A percentile compares a stretch with the other conserved stretches of the same genome.
Conservation (phyloP, 345 rosid genomes). For the Corchorus capsularis region DNA sequence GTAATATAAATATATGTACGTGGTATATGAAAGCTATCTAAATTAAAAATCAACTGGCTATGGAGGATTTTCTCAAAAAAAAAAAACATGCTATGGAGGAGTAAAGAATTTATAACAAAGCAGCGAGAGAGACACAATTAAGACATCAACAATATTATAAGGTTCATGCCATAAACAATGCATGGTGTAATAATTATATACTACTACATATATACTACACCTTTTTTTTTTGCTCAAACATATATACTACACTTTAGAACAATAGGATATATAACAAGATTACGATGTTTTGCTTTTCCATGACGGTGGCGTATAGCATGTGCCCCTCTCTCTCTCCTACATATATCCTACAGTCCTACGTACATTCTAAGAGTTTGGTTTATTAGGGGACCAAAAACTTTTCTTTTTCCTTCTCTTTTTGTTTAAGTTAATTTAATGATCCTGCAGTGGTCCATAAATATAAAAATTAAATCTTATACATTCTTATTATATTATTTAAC, state of each 20-base stretch:
- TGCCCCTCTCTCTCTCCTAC: background rate
- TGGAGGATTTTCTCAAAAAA: too few species aligned
- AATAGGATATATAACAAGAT: background rate
- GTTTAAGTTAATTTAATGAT: background rate
- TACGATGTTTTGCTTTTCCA: conserved; percentile 2
- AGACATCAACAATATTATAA: background rate
- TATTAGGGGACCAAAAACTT: background rate
- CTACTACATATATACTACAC: background rate
- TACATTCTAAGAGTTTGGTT: conserved; percentile 10
- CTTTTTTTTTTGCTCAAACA: too few species aligned
- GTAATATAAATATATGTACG: background rate
- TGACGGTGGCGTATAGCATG: conserved; percentile 18
- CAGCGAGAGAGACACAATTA: background rate
- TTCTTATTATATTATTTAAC: background rate
- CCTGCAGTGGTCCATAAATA: background rate
- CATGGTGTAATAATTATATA: background rate
- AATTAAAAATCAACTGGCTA: background rate
- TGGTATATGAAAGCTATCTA: too few species aligned
- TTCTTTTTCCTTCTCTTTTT: background rate
- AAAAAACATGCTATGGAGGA: conserved; percentile 1
- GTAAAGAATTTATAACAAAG: background rate
- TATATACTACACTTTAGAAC: too few species aligned
- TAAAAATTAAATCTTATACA: background rate
- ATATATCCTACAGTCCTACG: background rate
- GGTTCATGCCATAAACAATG: background rate